Percentiles rank a stretch among this genome's conserved stretches.
phyloP scores from a whole-genome alignment of 2,329 filamentous ascomycete genomes.

The Pestalotiopsis sp. region DNA sequence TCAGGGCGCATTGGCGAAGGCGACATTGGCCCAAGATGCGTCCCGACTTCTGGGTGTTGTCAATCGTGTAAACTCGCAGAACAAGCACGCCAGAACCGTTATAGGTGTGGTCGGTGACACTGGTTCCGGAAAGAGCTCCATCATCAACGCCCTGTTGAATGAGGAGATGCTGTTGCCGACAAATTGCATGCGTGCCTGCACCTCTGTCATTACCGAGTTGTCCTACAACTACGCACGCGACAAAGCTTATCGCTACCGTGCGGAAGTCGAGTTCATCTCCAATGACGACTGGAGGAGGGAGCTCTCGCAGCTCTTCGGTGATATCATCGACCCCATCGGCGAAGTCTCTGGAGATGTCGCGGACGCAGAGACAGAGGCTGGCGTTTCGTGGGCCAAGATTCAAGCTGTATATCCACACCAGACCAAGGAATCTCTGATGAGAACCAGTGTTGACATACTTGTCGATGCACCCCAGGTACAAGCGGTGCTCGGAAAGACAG shows the following conservation, averaged over 20 bases:
- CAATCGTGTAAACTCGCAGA: neutral
- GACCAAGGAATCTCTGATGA: conserved; percentile 30
- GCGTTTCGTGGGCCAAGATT: conserved; percentile 30
- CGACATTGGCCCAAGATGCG: neutral
- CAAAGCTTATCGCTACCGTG: conserved; percentile 25
- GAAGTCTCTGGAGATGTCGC: conserved; percentile 24
- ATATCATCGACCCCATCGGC: conserved; percentile 26
- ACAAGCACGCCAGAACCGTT: neutral
- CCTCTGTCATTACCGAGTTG: conserved; percentile 29
- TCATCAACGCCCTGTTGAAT: conserved; percentile 25
- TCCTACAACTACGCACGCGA: conserved; percentile 32
- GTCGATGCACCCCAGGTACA: conserved; percentile 41
- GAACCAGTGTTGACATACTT: conserved; percentile 39
- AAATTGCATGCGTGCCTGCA: conserved; percentile 40
- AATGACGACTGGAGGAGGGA: conserved; percentile 27
- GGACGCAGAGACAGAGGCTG: conserved; percentile 27
- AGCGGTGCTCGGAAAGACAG: conserved; percentile 48
- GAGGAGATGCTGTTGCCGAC: conserved; percentile 39
- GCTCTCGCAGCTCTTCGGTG: conserved; percentile 25
- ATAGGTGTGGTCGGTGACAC: conserved; percentile 26
- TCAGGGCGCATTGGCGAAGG: neutral
- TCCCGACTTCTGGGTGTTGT: neutral
- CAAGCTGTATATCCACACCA: conserved; percentile 30
- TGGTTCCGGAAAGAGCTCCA: conserved; percentile 26
- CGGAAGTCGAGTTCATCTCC: conserved; percentile 32